phyloP scores from a whole-genome alignment of 1,284 basidiomycete genomes.

The Meripilus lineatus region DNA sequence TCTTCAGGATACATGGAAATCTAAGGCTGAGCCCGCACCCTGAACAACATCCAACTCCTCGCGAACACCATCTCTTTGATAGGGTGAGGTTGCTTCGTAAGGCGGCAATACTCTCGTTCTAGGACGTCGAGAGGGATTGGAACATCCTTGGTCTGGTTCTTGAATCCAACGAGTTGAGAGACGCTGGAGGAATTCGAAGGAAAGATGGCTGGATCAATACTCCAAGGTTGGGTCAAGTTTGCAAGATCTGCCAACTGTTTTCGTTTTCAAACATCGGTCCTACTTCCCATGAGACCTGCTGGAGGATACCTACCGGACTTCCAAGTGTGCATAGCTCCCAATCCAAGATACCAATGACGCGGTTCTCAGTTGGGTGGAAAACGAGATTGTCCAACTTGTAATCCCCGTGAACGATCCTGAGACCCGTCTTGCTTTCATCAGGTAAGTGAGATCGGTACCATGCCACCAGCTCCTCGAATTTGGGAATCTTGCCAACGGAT shows the following conservation, averaged over 20 bases:
- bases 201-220: conserved; percentile 40
- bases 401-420: conserved; percentile 90
- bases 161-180: conserved; percentile 48
- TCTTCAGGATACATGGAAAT: too few relatives aligned
- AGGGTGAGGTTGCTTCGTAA: conserved; percentile 61
- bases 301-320: conserved; percentile 53
- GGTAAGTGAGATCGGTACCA: conserved; percentile 81
- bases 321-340: conserved; percentile 96
- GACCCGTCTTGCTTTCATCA: conserved; percentile 64
- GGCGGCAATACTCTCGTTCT: conserved; percentile 70
- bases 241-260: conserved; percentile 84
- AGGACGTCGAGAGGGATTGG: conserved; percentile 73
- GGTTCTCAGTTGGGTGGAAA: conserved; percentile 89
- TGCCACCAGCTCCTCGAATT: conserved; percentile 63
- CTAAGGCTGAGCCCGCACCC: conserved; percentile 44
- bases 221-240: conserved; percentile 86
- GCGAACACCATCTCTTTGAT: conserved; percentile 74
- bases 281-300: background rate
- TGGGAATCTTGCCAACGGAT: conserved; percentile 64
- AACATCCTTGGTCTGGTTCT: conserved; percentile 50
- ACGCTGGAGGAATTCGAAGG: too few relatives aligned
- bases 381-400: conserved; percentile 96
- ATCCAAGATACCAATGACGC: conserved; percentile 92
- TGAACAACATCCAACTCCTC: conserved; percentile 85
- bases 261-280: conserved; percentile 1